A percentile compares a stretch with the other conserved stretches of the same genome.
Evolutionary conservation across 768 basidiomycete species (phyloP).

Genomic region (Mycena maculata): DNA sequence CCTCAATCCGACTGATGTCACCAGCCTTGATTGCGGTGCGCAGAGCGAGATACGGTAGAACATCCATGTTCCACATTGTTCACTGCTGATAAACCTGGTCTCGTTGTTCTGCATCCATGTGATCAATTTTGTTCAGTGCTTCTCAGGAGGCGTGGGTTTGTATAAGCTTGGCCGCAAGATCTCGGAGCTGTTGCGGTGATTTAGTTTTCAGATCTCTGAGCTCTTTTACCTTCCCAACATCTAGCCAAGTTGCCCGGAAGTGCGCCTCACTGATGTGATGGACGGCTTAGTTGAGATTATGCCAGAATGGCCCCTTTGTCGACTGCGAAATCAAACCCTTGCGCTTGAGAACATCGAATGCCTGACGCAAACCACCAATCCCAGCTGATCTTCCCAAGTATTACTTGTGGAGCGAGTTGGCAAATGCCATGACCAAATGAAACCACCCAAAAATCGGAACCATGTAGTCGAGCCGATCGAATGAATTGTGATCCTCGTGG

Average conservation of each 20-base stretch:
- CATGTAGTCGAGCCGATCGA: conserved; percentile 44
- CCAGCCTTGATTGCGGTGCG: conserved; percentile 39
- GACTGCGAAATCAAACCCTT: conserved; percentile 30
- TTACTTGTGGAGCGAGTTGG: conserved; percentile 46
- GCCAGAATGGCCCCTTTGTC: conserved; percentile 36
- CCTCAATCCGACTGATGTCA: conserved; percentile 39
- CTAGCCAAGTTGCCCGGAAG: conserved; percentile 39
- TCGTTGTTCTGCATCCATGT: not conserved
- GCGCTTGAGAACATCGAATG: conserved; percentile 33
- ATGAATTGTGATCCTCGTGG: conserved; percentile 44
- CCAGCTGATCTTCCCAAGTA: conserved; percentile 37
- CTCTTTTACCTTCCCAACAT: conserved; percentile 27
- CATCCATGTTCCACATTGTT: conserved; percentile 39
- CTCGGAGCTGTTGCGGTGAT: conserved; percentile 34
- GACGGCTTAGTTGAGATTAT: conserved; percentile 40
- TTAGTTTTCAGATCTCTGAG: conserved; percentile 33
- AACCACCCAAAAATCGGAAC: conserved; percentile 46
- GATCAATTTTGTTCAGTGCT: conserved; percentile 33
- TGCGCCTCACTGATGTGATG: conserved; percentile 42
- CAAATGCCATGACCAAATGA: conserved; percentile 45
- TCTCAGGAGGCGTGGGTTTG: conserved; percentile 32
- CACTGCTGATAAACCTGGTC: conserved; percentile 33
- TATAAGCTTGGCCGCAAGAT: conserved; percentile 33
- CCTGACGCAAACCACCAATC: conserved; percentile 24
- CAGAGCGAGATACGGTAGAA: conserved; percentile 41